Evolutionary conservation across 495 filamentous ascomycete species (phyloP).

Genomic region (Podospora anserina): DNA sequence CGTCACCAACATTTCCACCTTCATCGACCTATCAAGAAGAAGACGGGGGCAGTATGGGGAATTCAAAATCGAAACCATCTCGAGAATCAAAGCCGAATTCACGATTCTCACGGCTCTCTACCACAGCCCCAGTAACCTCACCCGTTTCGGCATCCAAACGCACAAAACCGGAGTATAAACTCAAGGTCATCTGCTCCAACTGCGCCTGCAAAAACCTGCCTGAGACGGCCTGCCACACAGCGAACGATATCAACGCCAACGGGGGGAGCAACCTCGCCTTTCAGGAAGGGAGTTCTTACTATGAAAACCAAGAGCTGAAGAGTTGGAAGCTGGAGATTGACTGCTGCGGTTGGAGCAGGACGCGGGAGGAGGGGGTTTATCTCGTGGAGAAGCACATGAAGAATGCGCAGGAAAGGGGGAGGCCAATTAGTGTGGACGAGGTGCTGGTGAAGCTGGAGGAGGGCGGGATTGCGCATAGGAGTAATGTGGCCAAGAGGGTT

Average conservation of each 20-base stretch:
- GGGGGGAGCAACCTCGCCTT: background rate
- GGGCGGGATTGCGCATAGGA: background rate
- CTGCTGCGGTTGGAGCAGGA: constrained; percentile 2
- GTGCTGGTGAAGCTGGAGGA: constrained; percentile 6
- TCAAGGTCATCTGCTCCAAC: background rate
- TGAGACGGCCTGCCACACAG: background rate
- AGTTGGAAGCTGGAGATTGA: constrained; percentile 1
- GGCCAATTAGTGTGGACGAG: constrained; percentile 1
- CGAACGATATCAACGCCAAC: constrained; percentile 4
- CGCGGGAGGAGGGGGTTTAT: background rate
- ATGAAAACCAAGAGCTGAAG: background rate
- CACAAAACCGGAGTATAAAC: constrained; percentile 1
- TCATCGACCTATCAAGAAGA: background rate
- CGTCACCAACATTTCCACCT: background rate
- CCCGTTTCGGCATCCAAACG: background rate
- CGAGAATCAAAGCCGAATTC: background rate
- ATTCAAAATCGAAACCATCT: background rate
- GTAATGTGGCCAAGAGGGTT: background rate
- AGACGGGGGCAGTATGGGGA: background rate
- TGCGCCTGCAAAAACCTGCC: background rate
- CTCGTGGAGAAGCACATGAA: background rate
- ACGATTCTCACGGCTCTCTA: background rate
- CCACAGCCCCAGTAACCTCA: background rate
- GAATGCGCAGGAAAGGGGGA: background rate
- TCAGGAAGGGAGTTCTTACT: background rate